Conservation (phyloP, 768 basidiomycete genomes). For the Inosperma sp. region DNA sequence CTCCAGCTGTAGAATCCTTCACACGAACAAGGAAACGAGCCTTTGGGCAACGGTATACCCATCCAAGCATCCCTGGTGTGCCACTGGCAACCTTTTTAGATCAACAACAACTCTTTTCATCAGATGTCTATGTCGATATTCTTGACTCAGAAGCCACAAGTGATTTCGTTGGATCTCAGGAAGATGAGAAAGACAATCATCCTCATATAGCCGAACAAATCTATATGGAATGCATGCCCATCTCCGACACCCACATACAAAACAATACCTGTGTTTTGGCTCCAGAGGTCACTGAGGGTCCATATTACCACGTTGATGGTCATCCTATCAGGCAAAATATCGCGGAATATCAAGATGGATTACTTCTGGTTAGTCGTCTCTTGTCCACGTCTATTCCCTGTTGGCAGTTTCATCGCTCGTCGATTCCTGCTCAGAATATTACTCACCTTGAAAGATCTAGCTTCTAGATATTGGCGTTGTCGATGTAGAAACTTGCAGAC, state of each 20-base stretch:
- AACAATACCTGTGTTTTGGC: conserved; percentile 53
- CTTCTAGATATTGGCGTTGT: conserved; percentile 55
- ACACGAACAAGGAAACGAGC: conserved; percentile 46
- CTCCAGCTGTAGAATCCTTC: conserved; percentile 48
- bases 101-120: conserved; percentile 38
- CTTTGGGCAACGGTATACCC: conserved; percentile 42
- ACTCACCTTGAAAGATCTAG: conserved; percentile 20
- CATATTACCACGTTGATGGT: conserved; percentile 47
- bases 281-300: conserved; percentile 51
- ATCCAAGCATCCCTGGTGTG: conserved; percentile 16
- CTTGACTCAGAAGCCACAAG: conserved; percentile 13
- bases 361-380: conserved; percentile 37
- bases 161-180: too few relatives aligned
- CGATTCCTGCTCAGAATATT: not conserved
- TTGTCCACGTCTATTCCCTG: too few relatives aligned
- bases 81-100: not conserved
- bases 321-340: conserved; percentile 53
- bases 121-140: conserved; percentile 33
- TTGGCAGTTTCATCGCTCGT: too few relatives aligned
- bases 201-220: conserved; percentile 27
- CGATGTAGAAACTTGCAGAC: conserved; percentile 53
- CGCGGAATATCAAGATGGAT: conserved; percentile 48
- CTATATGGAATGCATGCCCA: conserved; percentile 42
- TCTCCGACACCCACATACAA: conserved; percentile 45
- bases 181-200: conserved; percentile 9